Conservation (phyloP, 495 filamentous ascomycete genomes). For the Glonium stellatum region DNA sequence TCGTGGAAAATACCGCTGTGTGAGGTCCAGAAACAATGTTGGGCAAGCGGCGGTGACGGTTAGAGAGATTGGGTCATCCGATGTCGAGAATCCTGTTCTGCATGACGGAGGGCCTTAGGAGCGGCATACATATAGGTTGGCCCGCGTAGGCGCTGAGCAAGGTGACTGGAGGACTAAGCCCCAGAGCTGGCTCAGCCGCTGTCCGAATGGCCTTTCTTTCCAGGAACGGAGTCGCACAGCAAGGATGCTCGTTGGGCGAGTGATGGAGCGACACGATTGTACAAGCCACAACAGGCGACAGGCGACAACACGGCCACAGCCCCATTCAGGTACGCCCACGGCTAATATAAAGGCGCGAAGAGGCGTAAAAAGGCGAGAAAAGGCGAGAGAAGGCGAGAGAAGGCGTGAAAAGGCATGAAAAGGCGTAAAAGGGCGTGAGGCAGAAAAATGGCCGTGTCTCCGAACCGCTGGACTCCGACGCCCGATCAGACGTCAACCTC, state of each 20-base stretch:
- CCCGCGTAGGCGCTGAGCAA: neutral
- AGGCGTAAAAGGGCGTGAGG: no score
- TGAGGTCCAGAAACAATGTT: neutral
- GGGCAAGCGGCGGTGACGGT: neutral
- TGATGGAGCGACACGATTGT: neutral
- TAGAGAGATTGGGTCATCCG: neutral
- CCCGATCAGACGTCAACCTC: neutral
- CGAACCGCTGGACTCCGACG: neutral
- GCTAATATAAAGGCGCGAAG: neutral
- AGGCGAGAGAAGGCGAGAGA: no score
- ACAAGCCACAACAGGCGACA: neutral
- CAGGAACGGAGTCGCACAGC: neutral
- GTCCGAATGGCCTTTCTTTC: neutral
- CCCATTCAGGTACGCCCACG: neutral
- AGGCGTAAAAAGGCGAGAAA: no score
- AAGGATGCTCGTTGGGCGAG: neutral
- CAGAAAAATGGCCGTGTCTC: neutral
- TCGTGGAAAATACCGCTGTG: neutral
- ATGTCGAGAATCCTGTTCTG: neutral
- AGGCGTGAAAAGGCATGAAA: no score
- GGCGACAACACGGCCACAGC: neutral
- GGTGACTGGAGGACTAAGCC: conserved; percentile 10
- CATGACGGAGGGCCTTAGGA: neutral
- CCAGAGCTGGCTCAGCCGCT: conserved; percentile 1
- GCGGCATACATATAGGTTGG: conserved; percentile 1